Conservation (phyloP, 2,329 filamentous ascomycete species). For the Geoglossum cookeanum region DNA sequence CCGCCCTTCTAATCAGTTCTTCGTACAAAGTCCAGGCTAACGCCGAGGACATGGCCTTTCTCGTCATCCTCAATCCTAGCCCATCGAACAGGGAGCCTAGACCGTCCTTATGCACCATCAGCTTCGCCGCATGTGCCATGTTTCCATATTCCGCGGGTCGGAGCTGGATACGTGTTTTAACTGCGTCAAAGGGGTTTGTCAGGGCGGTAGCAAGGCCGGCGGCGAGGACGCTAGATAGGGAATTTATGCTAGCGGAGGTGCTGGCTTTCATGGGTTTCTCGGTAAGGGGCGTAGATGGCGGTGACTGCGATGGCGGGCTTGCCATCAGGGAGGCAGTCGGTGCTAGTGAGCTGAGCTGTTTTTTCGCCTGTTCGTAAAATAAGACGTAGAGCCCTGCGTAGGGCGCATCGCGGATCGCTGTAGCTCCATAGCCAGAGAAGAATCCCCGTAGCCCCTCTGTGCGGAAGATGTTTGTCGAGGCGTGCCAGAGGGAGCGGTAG, state of each 20-base stretch:
- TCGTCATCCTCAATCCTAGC: slow-evolving; percentile 64
- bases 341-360: slow-evolving; percentile 28
- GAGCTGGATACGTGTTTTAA: slow-evolving; percentile 88
- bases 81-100: slow-evolving; percentile 68
- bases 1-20: slow-evolving; percentile 63
- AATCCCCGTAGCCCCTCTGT: slow-evolving; percentile 65
- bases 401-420: slow-evolving; percentile 81
- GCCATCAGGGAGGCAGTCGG: neutral
- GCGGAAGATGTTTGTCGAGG: slow-evolving; percentile 53
- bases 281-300: neutral
- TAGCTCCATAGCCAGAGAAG: slow-evolving; percentile 86
- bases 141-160: slow-evolving; percentile 71
- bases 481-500: slow-evolving; percentile 57
- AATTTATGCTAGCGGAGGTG: slow-evolving; percentile 56
- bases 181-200: slow-evolving; percentile 90
- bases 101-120: slow-evolving; percentile 72
- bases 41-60: slow-evolving; percentile 87
- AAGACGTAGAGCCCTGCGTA: slow-evolving; percentile 91
- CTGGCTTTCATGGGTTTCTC: slow-evolving; percentile 6
- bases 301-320: neutral
- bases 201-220: slow-evolving; percentile 69
- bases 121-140: slow-evolving; percentile 53
- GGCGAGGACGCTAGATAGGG: slow-evolving; percentile 61
- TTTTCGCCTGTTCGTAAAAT: slow-evolving; percentile 77
- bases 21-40: slow-evolving; percentile 96